Base-by-base conservation (phyloP, 2,329 filamentous ascomycete genomes). In the Cladosporium phlei region DNA sequence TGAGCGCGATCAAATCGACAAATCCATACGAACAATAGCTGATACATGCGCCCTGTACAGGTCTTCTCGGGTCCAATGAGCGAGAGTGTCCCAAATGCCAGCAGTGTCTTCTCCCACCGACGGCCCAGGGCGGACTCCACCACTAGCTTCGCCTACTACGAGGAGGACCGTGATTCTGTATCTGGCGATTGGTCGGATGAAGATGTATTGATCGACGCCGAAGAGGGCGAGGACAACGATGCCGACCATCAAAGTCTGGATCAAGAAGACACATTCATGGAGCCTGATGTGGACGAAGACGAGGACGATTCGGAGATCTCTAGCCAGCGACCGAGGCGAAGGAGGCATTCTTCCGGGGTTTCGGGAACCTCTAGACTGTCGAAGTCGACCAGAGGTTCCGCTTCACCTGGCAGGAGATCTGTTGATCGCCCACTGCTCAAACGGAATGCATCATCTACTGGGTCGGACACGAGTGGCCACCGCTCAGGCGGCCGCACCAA, bases 21-120 rank as follows among this genome's bases (percentile, higher is more conserved):
- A n/a, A n/a, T n/a, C n/a, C n/a, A n/a, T n/a, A n/a, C 21, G n/a
- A 21, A 22, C 21, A 16, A 38, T 16, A n/a, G n/a, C 35, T 38
- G 21, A 38, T 19, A 10, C 11, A 2, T 38, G 8, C 21, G 30
- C 35, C 5, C 27, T 4, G 27, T 17, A 37, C 22, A 46, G 77
- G 79, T 95, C 38, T 98, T 91, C 69, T 85, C 91, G 19, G 93
- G 93, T 5, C 93, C 91, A 5, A 83, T 96, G 60, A 90, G 89
- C 46, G 93, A 98, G 70, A 96, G 89, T 62, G 79, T 98, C n/a
- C 93, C 93, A 1, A 93, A 88, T 9, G 96, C 90, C 62, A 77
- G 90, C 27, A 89, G 88, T n/a, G 86, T 88, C 24, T 98, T 98
- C 64, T 83, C 82, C 38, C 90, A 95, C 66, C 86, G 88, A 50